Base-by-base conservation (phyloP, 192 early-diverging fungal species). In the Coemansia sp. region DNA sequence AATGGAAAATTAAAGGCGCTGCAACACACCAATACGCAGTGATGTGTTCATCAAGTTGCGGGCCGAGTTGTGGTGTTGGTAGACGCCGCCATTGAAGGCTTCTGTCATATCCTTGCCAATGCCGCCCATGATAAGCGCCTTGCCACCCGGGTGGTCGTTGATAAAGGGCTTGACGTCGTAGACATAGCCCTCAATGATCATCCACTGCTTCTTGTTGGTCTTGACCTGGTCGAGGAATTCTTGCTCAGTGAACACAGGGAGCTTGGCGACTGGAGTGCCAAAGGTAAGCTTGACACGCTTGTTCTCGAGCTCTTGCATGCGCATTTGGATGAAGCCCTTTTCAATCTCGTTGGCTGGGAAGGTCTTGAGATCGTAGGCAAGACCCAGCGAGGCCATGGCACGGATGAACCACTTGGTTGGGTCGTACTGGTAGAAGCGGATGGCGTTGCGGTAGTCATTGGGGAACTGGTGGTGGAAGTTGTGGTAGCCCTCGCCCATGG, bases 401-500 rank as follows among this genome's bases (percentile, higher is more conserved):
- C 74, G 82, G 57, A 94, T 93, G 25, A 94, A 65, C 93, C 93
- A 94, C 80, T 93, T 94, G 71, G 92, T 92, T 21, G 92, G 92
- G 63, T 94, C 91, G 67, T 91, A 93, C 78, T 93, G 90, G 64
- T 86, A 89, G 68, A 87, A 87, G 50, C 73, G 70, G 70, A 93
- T 92, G 32, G 91, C 93, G 64, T 94, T 94, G 57, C 93, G 89
- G 80, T 92, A 94, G 78, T 94, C 93, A 66, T 89, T 86, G 55
- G 93, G 93, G 84, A 93, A 94, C 79, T 93, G 87, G 76, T 94
- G 93, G 71, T 94, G 93, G 83, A 91, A 91, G 82, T 94, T 94
- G 86, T 94, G 92, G 77, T 93, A 91, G 17, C 91, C 92, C 71
- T 94, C 92, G 65, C 92, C 91, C 65, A 92, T 63, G 14, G 92